Evolutionary conservation across 257 asterid genomes (phyloP), one percentile per base, ranked within the genome.

Genomic region (Rauvolfia tetraphylla): DNA sequence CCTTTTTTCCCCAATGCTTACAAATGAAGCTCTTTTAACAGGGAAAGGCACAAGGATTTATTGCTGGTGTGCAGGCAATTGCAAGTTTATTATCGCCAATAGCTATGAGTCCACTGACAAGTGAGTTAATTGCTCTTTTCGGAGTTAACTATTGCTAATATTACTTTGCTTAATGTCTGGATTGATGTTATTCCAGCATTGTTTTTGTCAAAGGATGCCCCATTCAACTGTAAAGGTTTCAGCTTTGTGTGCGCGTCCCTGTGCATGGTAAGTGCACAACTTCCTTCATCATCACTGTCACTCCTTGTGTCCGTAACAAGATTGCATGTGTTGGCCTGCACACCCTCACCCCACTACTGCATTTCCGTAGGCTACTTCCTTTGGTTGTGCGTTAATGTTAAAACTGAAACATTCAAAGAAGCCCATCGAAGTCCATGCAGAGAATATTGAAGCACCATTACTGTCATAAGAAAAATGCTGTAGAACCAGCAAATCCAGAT

Each of bases 1-100:
- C 12, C 12, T 62, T 17, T 5, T 31, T 65, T 18, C 29, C 71
- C 48, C 1, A 18, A 34, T 65, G 22, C 44, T 68, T 23, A 23
- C 5, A 68, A 17, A 2, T 27, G 38, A 25, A 27, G 49, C 27
- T 72, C 67, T 5, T 56, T 22, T 77, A 7, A 46, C 81, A 93
- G 98, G 98, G 98, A 14, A 92, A 92, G 87, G 92, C 97, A 20
- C 98, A 94, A 85, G 97, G 97, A 44, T 90, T 94, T 72, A 77
- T 94, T 62, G 96, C 92, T 2, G 98, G 97, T 0, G 87, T 94
- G 75, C 97, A 94, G 53, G 81, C 98, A 77, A 59, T 94, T 25
- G 85, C 97, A 8, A 87, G 91, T 78, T 82, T 94, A 82, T 91
- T 94, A 68, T 94, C 98, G 9, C 98, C 98, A 2, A 79, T 94